Conservation (phyloP, 805 yeast species). For the Wickerhamomyces chaumierensis region DNA sequence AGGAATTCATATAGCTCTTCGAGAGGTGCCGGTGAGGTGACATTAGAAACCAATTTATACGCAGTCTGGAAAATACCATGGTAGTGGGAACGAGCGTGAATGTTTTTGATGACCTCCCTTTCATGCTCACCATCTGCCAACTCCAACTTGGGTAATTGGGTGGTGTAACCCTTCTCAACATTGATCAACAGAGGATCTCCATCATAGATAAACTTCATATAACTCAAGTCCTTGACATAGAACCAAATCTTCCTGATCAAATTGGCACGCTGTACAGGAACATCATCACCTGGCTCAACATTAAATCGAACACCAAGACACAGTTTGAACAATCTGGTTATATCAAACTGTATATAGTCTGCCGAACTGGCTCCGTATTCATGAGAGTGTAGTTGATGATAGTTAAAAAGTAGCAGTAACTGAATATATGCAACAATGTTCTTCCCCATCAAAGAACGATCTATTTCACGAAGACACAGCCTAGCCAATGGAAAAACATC, state of each 20-base stretch:
- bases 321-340: background rate
- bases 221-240: constrained; percentile 6
- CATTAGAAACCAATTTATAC: constrained; percentile 1
- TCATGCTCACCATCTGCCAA: background rate
- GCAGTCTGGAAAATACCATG: constrained; percentile 3
- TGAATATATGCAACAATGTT: background rate
- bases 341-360: background rate
- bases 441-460: background rate
- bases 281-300: background rate
- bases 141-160: constrained; percentile 2
- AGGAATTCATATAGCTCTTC: constrained; percentile 2
- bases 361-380: background rate
- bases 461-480: background rate
- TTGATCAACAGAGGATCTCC: constrained; percentile 8
- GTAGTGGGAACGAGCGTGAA: background rate
- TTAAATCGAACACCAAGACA: background rate
- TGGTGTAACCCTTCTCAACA: constrained; percentile 3
- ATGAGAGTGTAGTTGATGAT: background rate
- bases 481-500: background rate
- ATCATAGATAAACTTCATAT: constrained; percentile 9
- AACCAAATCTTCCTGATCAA: constrained; percentile 5
- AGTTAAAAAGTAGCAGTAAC: background rate
- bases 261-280: background rate
- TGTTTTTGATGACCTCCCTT: background rate
- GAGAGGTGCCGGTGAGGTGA: constrained; percentile 3